Evolutionary conservation across 352 stramenopile species (phyloP).

Genomic region (Pythium utonaiense): DNA sequence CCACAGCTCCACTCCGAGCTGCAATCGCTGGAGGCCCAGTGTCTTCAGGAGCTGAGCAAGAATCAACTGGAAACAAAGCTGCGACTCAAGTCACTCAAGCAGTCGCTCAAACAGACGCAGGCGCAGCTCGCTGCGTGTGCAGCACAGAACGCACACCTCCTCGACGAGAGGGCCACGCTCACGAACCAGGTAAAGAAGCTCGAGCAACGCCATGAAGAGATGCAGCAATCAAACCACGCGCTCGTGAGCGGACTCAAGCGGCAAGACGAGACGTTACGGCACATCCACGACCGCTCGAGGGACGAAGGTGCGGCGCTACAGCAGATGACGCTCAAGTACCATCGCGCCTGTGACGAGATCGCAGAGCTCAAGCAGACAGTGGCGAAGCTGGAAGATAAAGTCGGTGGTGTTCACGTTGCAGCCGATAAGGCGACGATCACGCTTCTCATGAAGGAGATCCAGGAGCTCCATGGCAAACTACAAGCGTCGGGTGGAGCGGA

Average conservation of each 20-base stretch:
- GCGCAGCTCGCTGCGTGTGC: conserved; percentile 45
- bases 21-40: conserved; percentile 57
- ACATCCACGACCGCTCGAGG: conserved; percentile 47
- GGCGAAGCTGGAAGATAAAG: conserved; percentile 60
- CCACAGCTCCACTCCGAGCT: conserved; percentile 48
- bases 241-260: conserved; percentile 64
- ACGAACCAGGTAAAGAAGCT: conserved; percentile 26
- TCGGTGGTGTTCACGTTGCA: conserved; percentile 58
- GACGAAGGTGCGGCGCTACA: conserved; percentile 47
- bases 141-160: conserved; percentile 36
- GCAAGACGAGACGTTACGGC: conserved; percentile 73
- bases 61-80: conserved; percentile 40
- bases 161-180: conserved; percentile 27
- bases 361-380: conserved; percentile 68
- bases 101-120: conserved; percentile 54
- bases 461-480: conserved; percentile 38
- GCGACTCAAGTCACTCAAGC: conserved; percentile 34
- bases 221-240: conserved; percentile 47
- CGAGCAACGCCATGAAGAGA: conserved; percentile 35
- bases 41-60: conserved; percentile 49
- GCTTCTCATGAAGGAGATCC: conserved; percentile 51
- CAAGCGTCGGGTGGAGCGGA: background rate
- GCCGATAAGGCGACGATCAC: conserved; percentile 65
- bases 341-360: conserved; percentile 69
- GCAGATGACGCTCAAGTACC: conserved; percentile 58